Conservation (phyloP, 1,139 yeast species). For the Yamadazyma diospyri region DNA sequence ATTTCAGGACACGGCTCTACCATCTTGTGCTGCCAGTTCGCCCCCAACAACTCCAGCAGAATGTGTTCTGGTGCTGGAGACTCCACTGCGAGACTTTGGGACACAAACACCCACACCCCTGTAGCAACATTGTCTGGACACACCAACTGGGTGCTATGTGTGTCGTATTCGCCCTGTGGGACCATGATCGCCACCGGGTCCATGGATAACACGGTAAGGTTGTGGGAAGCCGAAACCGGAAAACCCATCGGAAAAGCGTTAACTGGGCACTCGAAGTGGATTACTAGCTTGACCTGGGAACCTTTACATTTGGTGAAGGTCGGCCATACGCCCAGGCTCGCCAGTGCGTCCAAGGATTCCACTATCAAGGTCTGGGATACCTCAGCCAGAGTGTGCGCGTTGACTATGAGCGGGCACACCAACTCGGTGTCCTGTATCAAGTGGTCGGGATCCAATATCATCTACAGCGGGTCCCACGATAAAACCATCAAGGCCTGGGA, state of each 20-base stretch:
- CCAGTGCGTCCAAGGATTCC: constrained; percentile 89
- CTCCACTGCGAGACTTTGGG: constrained; percentile 97
- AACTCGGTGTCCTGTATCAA: constrained; percentile 88
- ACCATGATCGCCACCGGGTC: constrained; percentile 91
- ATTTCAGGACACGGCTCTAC: constrained; percentile 96
- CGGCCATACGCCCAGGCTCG: constrained; percentile 69
- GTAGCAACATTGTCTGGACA: constrained; percentile 79
- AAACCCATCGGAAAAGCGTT: constrained; percentile 69
- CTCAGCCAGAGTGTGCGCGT: constrained; percentile 59
- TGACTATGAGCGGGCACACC: constrained; percentile 84
- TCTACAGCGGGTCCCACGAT: constrained; percentile 93
- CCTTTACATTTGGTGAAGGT: constrained; percentile 77
- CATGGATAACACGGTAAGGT: constrained; percentile 83
- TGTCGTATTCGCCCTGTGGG: constrained; percentile 93
- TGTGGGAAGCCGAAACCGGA: constrained; percentile 85
- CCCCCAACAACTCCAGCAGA: constrained; percentile 82
- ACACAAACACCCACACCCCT: constrained; percentile 93
- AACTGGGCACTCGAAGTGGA: constrained; percentile 84
- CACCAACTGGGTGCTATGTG: constrained; percentile 90
- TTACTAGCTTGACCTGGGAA: constrained; percentile 89
- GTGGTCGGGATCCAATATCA: constrained; percentile 89
- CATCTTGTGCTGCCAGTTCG: constrained; percentile 86
- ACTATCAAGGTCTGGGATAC: constrained; percentile 91
- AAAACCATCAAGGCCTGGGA: constrained; percentile 95
- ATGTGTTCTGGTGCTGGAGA: constrained; percentile 98